phyloP scores from a whole-genome alignment of 306 rosid genomes.

The Glycyrrhiza uralensis region DNA sequence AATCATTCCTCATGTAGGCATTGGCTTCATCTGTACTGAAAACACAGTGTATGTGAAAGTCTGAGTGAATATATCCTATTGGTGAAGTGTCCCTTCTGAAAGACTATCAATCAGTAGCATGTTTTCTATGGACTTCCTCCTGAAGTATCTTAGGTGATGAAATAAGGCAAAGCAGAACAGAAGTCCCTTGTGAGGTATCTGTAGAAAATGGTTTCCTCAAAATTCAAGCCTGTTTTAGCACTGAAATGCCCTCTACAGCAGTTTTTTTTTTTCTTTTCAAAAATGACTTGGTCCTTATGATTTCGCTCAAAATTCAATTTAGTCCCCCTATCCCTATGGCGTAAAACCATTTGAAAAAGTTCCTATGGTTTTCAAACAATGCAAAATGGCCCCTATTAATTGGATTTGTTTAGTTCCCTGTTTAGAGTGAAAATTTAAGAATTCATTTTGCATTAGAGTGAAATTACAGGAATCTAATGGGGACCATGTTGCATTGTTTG shows the following conservation, averaged over 20 bases:
- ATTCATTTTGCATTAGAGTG: too few species aligned
- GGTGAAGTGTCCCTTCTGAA: neutral
- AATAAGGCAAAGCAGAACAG: neutral
- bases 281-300: neutral
- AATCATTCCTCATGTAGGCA: neutral
- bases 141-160: neutral
- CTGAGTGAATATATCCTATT: neutral
- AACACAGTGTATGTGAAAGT: neutral
- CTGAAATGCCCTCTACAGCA: neutral
- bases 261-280: too few species aligned
- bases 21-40: neutral
- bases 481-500: neutral
- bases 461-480: neutral
- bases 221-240: constrained; percentile 5
- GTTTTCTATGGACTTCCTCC: constrained; percentile 6
- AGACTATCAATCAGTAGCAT: neutral
- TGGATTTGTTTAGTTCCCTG: neutral
- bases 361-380: neutral
- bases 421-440: too few species aligned
- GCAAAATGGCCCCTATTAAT: neutral
- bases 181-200: neutral
- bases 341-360: neutral
- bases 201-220: neutral
- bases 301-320: neutral
- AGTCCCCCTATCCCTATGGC: neutral